Conservation (phyloP, 352 stramenopile species). For the Globisporangium spinosum region DNA sequence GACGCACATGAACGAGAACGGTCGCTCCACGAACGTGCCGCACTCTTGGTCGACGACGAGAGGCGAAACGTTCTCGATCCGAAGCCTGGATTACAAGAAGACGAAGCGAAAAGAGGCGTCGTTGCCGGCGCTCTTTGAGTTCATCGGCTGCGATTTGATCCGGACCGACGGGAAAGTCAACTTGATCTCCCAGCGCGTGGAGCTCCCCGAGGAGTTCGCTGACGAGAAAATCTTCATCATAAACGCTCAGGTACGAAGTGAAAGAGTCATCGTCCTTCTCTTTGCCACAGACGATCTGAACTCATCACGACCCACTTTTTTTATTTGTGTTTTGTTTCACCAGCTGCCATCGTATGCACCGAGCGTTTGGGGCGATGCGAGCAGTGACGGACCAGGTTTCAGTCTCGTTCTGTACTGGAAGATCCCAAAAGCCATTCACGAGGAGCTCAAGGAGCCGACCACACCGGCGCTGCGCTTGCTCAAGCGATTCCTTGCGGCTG, state of each 20-base stretch:
- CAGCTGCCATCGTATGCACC: constrained; percentile 74
- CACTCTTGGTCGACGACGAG: constrained; percentile 48
- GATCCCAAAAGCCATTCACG: constrained; percentile 57
- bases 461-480: constrained; percentile 56
- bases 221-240: constrained; percentile 74
- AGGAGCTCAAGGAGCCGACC: constrained; percentile 59
- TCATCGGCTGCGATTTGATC: constrained; percentile 70
- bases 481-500: constrained; percentile 69
- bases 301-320: not conserved
- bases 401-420: constrained; percentile 80
- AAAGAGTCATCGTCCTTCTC: not conserved
- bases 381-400: constrained; percentile 64
- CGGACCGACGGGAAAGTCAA: constrained; percentile 69
- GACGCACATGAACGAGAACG: constrained; percentile 41
- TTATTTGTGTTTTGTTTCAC: not conserved
- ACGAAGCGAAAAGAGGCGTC: constrained; percentile 77
- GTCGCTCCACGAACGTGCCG: constrained; percentile 45
- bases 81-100: constrained; percentile 79
- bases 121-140: constrained; percentile 64
- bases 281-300: not conserved
- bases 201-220: constrained; percentile 50
- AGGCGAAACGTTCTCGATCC: constrained; percentile 66
- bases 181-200: constrained; percentile 67
- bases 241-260: constrained; percentile 65
- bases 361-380: constrained; percentile 66